Evolutionary conservation across 805 yeast species (phyloP), one percentile per base, ranked within the genome.

Genomic region (Ogataea neopini): DNA sequence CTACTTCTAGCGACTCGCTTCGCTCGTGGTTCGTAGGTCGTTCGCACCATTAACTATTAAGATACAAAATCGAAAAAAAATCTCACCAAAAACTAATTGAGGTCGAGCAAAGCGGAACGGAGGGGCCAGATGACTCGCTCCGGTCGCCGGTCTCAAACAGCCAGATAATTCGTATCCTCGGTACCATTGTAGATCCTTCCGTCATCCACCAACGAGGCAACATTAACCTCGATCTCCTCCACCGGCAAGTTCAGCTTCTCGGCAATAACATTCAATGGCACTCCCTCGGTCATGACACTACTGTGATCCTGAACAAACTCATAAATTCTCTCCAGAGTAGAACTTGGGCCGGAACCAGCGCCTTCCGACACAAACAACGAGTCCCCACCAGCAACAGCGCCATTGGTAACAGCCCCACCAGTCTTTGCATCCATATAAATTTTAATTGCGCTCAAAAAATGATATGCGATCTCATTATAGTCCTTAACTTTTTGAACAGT

Each of bases 181-280:
- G 79, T 77, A 11, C 90, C 88, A 40, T 78, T 75, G 62, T 84
- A 86, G 40, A 85, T 73, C 55, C 74, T 81, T 30, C 91, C 95
- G 48, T 76, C 82, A 37, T 85, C 90, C 10, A 80, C 75, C 56
- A 86, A 71, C 18, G 72, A 71, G 28, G 71, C 72, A 58, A 88
- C 80, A 52, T 72, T 72, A 22, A 69, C 65, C 51, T 70, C 68
- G 17, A 78, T 84, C 25, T 73, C 76, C 19, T 74, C 79, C 44
- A 71, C 75, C 30, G 76, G 58, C 7, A 84, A 49, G 43, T 71
- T 73, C 59, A 86, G 69, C 26, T 74, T 71, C 58, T 82, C 86
- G 11, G 83, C 73, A 49, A 86, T 77, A 51, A 79, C 72, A 47
- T 75, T 77, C 10, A 80, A 70, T 18, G 88, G 89, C n/a, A 86